Evolutionary conservation across 2,329 filamentous ascomycete genomes (phyloP).

Genomic region (Paracamarosporium sp.): DNA sequence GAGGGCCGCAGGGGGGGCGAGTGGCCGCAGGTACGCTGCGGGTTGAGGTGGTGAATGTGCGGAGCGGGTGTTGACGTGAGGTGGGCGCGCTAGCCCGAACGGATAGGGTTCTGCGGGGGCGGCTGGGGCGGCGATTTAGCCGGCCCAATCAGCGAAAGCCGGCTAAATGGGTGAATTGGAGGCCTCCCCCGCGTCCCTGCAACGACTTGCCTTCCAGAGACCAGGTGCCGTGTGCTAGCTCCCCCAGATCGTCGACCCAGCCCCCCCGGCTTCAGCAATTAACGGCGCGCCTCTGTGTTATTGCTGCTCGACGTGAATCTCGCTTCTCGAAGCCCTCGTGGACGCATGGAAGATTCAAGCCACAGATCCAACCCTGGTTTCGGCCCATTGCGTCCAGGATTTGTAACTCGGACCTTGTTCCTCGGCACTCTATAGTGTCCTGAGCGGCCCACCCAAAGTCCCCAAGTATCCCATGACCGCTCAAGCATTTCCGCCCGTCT

Average conservation of each 20-base stretch:
- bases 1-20: slow-evolving; percentile 20
- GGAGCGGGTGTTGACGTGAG: slow-evolving; percentile 22
- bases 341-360: slow-evolving; percentile 46
- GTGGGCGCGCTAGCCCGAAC: slow-evolving; percentile 15
- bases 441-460: slow-evolving; percentile 43
- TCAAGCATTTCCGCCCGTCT: slow-evolving; percentile 30
- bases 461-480: slow-evolving; percentile 45
- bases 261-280: slow-evolving; percentile 31
- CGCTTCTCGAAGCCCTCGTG: slow-evolving; percentile 48
- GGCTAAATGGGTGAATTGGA: slow-evolving; percentile 23
- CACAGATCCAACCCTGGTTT: slow-evolving; percentile 43
- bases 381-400: slow-evolving; percentile 33
- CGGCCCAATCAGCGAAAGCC: slow-evolving; percentile 13
- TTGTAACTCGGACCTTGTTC: slow-evolving; percentile 30
- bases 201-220: slow-evolving; percentile 19
- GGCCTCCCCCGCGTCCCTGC: slow-evolving; percentile 17
- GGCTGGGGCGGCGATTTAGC: slow-evolving; percentile 19
- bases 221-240: slow-evolving; percentile 21
- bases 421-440: slow-evolving; percentile 42
- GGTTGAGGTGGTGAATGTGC: slow-evolving; percentile 9
- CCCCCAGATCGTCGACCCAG: slow-evolving; percentile 38
- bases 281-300: slow-evolving; percentile 39
- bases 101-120: slow-evolving; percentile 19
- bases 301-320: slow-evolving; percentile 41
- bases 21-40: slow-evolving; percentile 15